A percentile compares a stretch with the other conserved stretches of the same genome.
Evolutionary conservation across 768 basidiomycete species (phyloP).

Genomic region (Amanita subjunquillea): DNA sequence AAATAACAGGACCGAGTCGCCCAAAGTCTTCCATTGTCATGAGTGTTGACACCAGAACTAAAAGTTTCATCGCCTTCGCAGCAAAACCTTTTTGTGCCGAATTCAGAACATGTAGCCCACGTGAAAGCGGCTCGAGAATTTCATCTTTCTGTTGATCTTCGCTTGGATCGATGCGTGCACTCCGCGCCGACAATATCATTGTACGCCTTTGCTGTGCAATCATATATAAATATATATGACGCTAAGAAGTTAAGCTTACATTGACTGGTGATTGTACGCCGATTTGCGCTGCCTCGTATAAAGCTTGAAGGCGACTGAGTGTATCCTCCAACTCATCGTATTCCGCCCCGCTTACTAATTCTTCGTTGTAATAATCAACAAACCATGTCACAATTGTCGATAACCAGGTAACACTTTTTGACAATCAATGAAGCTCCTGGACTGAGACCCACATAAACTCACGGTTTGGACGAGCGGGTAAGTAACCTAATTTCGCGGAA

Average conservation of each 20-base stretch:
- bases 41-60: conserved; percentile 52
- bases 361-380: conserved; percentile 22
- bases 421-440: neutral
- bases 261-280: conserved; percentile 31
- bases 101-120: conserved; percentile 27
- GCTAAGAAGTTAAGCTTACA: conserved; percentile 17
- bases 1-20: conserved; percentile 44
- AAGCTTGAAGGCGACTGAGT: conserved; percentile 30
- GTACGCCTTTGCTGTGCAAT: conserved; percentile 27
- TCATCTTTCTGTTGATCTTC: conserved; percentile 15
- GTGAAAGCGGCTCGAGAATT: conserved; percentile 23
- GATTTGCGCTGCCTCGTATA: conserved; percentile 44
- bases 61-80: conserved; percentile 41
- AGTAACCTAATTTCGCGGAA: conserved; percentile 56
- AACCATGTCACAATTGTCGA: conserved; percentile 34
- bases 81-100: conserved; percentile 36
- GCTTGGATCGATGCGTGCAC: conserved; percentile 4
- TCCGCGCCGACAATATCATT: conserved; percentile 21
- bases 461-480: conserved; percentile 57
- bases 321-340: conserved; percentile 33
- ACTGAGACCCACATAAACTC: conserved; percentile 13
- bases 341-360: conserved; percentile 26
- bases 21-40: conserved; percentile 38
- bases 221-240: neutral
- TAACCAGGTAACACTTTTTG: conserved; percentile 35